phyloP scores from a whole-genome alignment of 305 asterid species.

The Solanum hybrid region DNA sequence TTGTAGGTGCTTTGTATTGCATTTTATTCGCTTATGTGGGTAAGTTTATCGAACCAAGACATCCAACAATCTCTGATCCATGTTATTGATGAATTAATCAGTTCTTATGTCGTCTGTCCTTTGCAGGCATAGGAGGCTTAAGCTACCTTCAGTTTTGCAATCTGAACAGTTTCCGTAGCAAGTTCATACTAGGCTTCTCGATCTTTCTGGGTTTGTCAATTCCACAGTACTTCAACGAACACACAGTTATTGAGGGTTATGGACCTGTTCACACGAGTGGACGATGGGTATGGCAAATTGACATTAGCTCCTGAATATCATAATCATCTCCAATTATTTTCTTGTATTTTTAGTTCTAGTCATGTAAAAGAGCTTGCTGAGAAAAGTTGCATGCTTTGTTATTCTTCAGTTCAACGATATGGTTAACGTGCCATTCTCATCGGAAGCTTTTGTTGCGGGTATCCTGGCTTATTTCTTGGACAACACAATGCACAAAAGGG shows the following conservation, averaged over 20 bases:
- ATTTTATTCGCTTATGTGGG: slow-evolving; percentile 87
- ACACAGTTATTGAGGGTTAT: slow-evolving; percentile 58
- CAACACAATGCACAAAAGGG: slow-evolving; percentile 73
- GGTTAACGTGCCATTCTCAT: slow-evolving; percentile 72
- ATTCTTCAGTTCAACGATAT: slow-evolving; percentile 73
- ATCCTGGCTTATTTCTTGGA: slow-evolving; percentile 73
- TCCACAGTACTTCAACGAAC: slow-evolving; percentile 89
- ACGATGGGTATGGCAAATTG: slow-evolving; percentile 65
- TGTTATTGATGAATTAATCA: neutral
- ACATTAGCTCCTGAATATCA: neutral
- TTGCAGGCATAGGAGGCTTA: slow-evolving; percentile 59
- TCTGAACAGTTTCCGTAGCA: slow-evolving; percentile 77
- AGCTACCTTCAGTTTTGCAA: slow-evolving; percentile 88
- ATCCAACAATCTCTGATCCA: neutral
- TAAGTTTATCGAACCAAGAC: slow-evolving; percentile 16
- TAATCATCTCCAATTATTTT: neutral
- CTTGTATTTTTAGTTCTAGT: neutral
- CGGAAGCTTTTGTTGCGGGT: slow-evolving; percentile 88
- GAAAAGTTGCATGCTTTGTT: neutral
- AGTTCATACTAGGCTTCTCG: slow-evolving; percentile 73
- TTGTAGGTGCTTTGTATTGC: slow-evolving; percentile 78
- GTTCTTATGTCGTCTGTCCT: neutral
- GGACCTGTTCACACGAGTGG: slow-evolving; percentile 75
- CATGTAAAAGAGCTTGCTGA: neutral
- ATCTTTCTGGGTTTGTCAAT: slow-evolving; percentile 73